Evolutionary conservation across 257 asterid species (phyloP).

Genomic region (Nicotiana benthamiana): DNA sequence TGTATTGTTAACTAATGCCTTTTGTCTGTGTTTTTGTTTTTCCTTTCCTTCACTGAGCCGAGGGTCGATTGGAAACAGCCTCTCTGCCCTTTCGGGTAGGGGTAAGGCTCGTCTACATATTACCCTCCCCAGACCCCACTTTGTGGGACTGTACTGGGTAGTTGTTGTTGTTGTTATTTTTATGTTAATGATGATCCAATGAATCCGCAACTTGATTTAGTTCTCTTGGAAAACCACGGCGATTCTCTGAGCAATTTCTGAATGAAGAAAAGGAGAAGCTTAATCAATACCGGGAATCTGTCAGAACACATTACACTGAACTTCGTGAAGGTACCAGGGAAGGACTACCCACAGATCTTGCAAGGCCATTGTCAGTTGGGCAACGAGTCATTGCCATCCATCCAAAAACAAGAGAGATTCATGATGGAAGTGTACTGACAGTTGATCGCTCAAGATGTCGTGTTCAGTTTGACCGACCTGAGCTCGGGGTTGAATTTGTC

Average conservation of each 20-base stretch:
- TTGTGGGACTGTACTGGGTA: no score
- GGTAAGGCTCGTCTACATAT: no score
- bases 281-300: conserved; percentile 78
- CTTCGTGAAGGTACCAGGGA: conserved; percentile 81
- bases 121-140: no score
- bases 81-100: no score
- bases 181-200: neutral
- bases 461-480: conserved; percentile 88
- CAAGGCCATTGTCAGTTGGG: conserved; percentile 87
- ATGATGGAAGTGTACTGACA: conserved; percentile 84
- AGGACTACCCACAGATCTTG: conserved; percentile 85
- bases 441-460: conserved; percentile 83
- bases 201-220: conserved; percentile 28
- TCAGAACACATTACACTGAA: conserved; percentile 77
- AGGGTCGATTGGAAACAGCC: no score
- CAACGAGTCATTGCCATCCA: conserved; percentile 93
- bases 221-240: conserved; percentile 90
- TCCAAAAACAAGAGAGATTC: conserved; percentile 87
- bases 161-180: neutral
- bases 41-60: no score
- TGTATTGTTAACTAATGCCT: no score
- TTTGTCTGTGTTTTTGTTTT: no score
- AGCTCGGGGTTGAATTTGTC: conserved; percentile 91
- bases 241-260: conserved; percentile 86
- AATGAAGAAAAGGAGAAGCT: conserved; percentile 95